These are phyloP conservation scores for Penicillium crustosum DNA, from an alignment of 2,329 filamentous ascomycete genomes.

Conservation along the genomic window DNA sequence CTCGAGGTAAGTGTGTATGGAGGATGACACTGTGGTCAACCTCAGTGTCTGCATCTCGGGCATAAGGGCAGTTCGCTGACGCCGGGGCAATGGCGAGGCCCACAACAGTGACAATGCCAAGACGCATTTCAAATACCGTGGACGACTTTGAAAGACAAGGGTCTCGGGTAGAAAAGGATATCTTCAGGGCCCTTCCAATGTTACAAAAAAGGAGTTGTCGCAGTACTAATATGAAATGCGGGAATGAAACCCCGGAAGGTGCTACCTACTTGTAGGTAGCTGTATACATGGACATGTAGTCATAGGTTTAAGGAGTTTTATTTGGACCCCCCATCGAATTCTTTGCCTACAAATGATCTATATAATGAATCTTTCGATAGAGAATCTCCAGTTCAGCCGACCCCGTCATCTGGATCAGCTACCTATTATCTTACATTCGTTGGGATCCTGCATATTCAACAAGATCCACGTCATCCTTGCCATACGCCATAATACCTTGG, in stretches of 20 bases:
- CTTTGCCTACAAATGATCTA: background rate
- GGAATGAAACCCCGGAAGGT: background rate
- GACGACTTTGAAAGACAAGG: background rate
- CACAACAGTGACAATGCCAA: background rate
- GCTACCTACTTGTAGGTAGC: background rate
- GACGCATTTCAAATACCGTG: background rate
- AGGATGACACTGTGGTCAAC: background rate
- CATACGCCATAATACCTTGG: background rate
- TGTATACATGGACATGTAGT: background rate
- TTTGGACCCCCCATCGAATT: background rate
- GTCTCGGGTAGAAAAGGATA: background rate
- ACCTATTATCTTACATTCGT: background rate
- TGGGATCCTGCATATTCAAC: background rate
- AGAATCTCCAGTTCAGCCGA: background rate
- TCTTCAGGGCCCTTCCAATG: no score
- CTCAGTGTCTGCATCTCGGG: background rate
- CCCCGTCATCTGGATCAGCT: background rate
- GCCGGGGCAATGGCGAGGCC: background rate
- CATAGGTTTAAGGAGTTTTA: background rate
- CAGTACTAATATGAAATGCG: background rate
- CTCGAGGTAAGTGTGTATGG: background rate
- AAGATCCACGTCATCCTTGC: no score
- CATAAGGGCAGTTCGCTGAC: background rate
- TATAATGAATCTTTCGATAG: background rate
- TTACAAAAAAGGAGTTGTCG: background rate